Evolutionary conservation across 2,329 filamentous ascomycete species (phyloP), one percentile per base, ranked within the genome.

Genomic region (Trichoderma sp.): DNA sequence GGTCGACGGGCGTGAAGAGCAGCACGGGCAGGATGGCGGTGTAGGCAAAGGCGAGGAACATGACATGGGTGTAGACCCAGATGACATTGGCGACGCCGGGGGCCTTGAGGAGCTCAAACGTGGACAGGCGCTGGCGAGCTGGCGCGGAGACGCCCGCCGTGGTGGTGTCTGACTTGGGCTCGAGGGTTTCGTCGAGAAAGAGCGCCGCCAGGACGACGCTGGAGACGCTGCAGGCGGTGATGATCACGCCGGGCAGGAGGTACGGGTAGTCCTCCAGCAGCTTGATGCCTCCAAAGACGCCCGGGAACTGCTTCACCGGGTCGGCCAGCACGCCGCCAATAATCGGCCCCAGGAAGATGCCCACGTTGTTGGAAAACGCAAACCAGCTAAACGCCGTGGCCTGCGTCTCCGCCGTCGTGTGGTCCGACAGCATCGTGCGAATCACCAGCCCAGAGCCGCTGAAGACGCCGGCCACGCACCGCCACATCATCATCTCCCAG

Each of bases 371-470:
- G 0, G 86, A 83, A 75, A 95, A 92, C 11, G 91, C 91, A 76
- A 94, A 94, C 83, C 88, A 91, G 75, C 89, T 89, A 75, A 94
- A 96, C 0, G 90, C 88, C 33, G 85, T 81, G 0, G 92, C 92
- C 78, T 94, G 92, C 0, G 89, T 94, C 71, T 86, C 84, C 5
- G 86, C 80, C 0, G 89, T 92, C 77, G 88, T 91, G 73, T 89
- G 88, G 79, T 96, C 92, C 21, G 87, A 86, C 35, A 95, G 84
- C 90, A 95, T 94, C 7, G 92, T 89, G 33, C 92, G 85, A 68
- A 95, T 87, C 6, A 92, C 91, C 65, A 95, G 87, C 59, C 92
- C 84, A 7, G 89, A 91, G 0, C 92, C 92, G 0, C 89, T 88
- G 76, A 95, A 94, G 5, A 92, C 78, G 1, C 92, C 92, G 0